These are phyloP conservation scores for Citrus sp. DNA, from an alignment of 345 rosid genomes.

Conservation along the genomic window DNA sequence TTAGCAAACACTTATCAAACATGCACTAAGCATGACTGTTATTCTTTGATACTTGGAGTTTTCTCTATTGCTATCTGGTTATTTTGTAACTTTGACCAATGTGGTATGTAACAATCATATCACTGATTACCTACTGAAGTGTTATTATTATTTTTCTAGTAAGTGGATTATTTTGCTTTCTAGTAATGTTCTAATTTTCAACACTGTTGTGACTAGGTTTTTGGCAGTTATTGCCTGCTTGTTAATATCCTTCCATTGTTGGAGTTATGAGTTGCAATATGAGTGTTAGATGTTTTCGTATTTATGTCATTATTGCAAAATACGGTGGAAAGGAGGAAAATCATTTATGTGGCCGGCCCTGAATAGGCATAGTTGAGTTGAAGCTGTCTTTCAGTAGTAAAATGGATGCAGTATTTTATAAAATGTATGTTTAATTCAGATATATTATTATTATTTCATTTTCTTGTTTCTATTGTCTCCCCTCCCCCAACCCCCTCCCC, in stretches of 20 bases:
- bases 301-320: background rate
- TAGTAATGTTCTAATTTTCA: background rate
- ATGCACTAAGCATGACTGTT: background rate
- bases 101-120: background rate
- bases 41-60: background rate
- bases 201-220: background rate
- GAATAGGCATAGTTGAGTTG: background rate
- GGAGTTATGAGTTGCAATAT: background rate
- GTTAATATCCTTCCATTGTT: background rate
- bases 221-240: background rate
- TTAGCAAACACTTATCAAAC: background rate
- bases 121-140: background rate
- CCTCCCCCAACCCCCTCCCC: no score
- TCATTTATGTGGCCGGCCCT: background rate
- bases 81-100: slow-evolving; percentile 1
- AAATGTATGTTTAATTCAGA: background rate
- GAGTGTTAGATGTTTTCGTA: background rate
- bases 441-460: background rate
- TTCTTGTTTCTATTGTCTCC: background rate
- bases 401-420: background rate
- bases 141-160: background rate
- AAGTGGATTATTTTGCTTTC: background rate
- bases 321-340: background rate
- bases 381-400: background rate
- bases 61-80: background rate